Evolutionary conservation across 768 basidiomycete genomes (phyloP).

Genomic region (Trametopsis cervina): DNA sequence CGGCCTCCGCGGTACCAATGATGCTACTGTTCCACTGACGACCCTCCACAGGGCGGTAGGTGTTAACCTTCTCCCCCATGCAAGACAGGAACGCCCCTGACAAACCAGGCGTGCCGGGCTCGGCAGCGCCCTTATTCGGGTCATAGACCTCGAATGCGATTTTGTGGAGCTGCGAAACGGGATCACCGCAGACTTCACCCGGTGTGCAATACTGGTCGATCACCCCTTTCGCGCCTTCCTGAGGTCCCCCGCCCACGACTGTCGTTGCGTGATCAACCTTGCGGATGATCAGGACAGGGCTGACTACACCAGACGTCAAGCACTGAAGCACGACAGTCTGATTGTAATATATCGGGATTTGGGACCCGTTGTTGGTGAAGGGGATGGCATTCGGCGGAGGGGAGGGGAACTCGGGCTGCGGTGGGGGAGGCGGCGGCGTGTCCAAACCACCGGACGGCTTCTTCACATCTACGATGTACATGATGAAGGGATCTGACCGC

Average conservation of each 20-base stretch:
- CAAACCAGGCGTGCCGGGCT: slow-evolving; percentile 69
- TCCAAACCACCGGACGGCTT: slow-evolving; percentile 75
- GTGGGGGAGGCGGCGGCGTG: slow-evolving; percentile 72
- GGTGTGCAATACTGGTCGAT: slow-evolving; percentile 76
- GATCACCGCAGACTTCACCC: slow-evolving; percentile 88
- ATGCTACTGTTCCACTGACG: slow-evolving; percentile 56
- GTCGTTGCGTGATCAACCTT: slow-evolving; percentile 89
- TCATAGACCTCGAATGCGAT: slow-evolving; percentile 91
- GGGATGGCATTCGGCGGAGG: slow-evolving; percentile 88
- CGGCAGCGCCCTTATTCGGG: slow-evolving; percentile 56
- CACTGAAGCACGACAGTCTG: slow-evolving; percentile 94
- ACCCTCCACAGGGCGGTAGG: slow-evolving; percentile 78
- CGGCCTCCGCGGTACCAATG: slow-evolving; percentile 27
- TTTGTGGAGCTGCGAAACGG: slow-evolving; percentile 94
- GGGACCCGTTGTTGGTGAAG: slow-evolving; percentile 75
- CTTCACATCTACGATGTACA: slow-evolving; percentile 95
- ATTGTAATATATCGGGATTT: slow-evolving; percentile 93
- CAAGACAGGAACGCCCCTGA: slow-evolving; percentile 84
- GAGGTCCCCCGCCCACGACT: slow-evolving; percentile 85
- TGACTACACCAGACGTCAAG: slow-evolving; percentile 87
- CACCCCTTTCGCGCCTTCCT: slow-evolving; percentile 81
- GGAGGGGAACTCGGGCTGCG: slow-evolving; percentile 84
- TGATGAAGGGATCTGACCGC: slow-evolving; percentile 76
- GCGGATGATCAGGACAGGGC: slow-evolving; percentile 88
- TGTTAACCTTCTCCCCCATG: slow-evolving; percentile 91